These are phyloP conservation scores for Aspergillus ellipticus DNA, from an alignment of 495 filamentous ascomycete species.

Conservation along the genomic window DNA sequence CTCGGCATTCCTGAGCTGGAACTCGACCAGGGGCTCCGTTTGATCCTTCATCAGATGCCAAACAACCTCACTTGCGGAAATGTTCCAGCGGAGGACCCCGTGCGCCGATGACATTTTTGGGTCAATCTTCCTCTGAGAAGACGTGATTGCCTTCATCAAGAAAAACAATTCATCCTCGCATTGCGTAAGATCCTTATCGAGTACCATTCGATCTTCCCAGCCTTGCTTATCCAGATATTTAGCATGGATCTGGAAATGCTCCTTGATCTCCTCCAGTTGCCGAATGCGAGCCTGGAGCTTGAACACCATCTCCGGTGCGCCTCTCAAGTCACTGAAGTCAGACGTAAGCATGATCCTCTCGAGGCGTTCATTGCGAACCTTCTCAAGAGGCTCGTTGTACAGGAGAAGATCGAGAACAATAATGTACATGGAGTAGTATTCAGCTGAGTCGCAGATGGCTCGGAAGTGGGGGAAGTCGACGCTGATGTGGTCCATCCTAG, in stretches of 20 bases:
- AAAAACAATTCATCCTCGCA: conserved; percentile 99
- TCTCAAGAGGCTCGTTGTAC: conserved; percentile 93
- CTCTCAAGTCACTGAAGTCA: conserved; percentile 95
- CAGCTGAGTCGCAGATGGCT: conserved; percentile 89
- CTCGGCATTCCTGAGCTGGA: conserved; percentile 82
- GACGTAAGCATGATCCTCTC: conserved; percentile 99
- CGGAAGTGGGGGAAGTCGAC: conserved; percentile 91
- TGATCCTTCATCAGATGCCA: conserved; percentile 91
- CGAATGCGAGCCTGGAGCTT: conserved; percentile 87
- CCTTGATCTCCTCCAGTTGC: conserved; percentile 95
- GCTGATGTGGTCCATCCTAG: conserved; percentile 89
- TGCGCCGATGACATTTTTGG: conserved; percentile 60
- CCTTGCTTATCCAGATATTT: conserved; percentile 82
- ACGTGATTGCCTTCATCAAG: conserved; percentile 99
- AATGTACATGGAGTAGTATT: conserved; percentile 97
- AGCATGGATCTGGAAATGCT: conserved; percentile 88
- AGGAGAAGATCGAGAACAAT: conserved; percentile 92
- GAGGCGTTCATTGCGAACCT: conserved; percentile 84
- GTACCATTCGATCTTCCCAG: conserved; percentile 80
- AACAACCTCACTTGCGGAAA: conserved; percentile 86
- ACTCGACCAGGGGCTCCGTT: conserved; percentile 85
- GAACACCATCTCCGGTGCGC: conserved; percentile 89
- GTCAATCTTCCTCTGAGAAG: conserved; percentile 81
- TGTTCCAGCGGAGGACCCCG: conserved; percentile 82
- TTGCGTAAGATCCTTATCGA: conserved; percentile 82